A percentile compares a stretch with the other conserved stretches of the same genome.
These are phyloP conservation scores for Rhizopogon salebrosus DNA, from an alignment of 768 basidiomycete species.

Conservation along the genomic window DNA sequence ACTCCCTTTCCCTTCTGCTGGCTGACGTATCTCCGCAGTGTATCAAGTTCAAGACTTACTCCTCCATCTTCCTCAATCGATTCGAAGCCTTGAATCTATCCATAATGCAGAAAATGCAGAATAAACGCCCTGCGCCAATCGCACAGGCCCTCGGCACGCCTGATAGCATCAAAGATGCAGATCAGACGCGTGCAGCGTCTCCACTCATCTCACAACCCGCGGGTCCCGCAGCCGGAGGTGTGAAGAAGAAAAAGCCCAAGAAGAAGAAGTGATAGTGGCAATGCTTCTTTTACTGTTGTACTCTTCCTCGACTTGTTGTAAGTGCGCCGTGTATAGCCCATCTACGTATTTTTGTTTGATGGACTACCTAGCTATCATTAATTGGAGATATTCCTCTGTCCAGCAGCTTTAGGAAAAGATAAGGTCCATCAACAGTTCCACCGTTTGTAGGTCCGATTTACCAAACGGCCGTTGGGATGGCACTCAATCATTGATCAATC, in stretches of 20 bases:
- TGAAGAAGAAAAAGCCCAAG: constrained; percentile 82
- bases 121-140: constrained; percentile 39
- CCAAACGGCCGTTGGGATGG: neutral
- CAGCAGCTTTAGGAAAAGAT: neutral
- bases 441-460: neutral
- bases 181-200: constrained; percentile 28
- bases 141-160: constrained; percentile 10
- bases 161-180: constrained; percentile 14
- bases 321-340: neutral
- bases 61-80: constrained; percentile 92
- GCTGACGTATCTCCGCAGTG: constrained; percentile 47
- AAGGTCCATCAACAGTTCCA: too few relatives aligned
- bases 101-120: constrained; percentile 84
- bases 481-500: neutral
- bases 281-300: neutral
- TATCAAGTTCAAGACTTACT: constrained; percentile 93
- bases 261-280: constrained; percentile 56
- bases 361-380: neutral
- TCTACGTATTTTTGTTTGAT: neutral
- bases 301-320: neutral
- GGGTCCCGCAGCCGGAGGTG: constrained; percentile 46
- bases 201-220: constrained; percentile 27
- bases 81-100: constrained; percentile 89
- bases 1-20: neutral
- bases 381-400: neutral